A percentile compares a stretch with the other conserved stretches of the same genome.
Conservation (phyloP, 495 filamentous ascomycete genomes). For the Podospora appendiculata region DNA sequence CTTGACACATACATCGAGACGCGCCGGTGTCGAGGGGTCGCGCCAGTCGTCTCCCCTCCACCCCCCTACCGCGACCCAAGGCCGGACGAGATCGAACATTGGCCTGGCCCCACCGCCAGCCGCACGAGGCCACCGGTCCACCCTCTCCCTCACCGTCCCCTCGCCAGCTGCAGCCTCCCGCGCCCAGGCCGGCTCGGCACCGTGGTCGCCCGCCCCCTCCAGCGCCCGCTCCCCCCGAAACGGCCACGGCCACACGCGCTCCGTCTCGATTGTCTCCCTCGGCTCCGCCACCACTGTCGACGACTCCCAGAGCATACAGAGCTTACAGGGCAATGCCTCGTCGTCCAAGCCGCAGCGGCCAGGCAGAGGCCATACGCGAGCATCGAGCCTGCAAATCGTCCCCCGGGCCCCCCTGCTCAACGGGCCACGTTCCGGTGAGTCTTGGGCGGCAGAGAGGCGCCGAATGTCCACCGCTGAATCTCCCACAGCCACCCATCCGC, state of each 20-base stretch:
- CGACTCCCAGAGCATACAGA: constrained; percentile 14
- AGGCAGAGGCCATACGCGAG: constrained; percentile 61
- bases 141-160: constrained; percentile 51
- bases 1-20: constrained; percentile 1
- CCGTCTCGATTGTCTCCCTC: constrained; percentile 92
- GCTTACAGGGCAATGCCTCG: not conserved
- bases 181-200: constrained; percentile 23
- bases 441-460: not conserved
- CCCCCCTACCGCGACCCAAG: constrained; percentile 3
- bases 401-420: constrained; percentile 41
- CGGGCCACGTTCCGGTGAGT: constrained; percentile 26
- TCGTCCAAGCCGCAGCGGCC: constrained; percentile 38
- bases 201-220: constrained; percentile 20
- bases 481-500: constrained; percentile 32
- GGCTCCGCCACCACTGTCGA: constrained; percentile 52
- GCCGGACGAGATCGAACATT: constrained; percentile 9
- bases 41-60: constrained; percentile 18
- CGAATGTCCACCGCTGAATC: not conserved
- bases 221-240: not conserved
- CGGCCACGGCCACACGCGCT: constrained; percentile 47
- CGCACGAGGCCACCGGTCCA: constrained; percentile 47
- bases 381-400: constrained; percentile 74
- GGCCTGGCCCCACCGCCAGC: constrained; percentile 31
- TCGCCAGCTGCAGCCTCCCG: constrained; percentile 27
- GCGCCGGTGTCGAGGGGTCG: constrained; percentile 7